Conservation (phyloP, 2,329 filamentous ascomycete species). For the Colletotrichum eremochloae region DNA sequence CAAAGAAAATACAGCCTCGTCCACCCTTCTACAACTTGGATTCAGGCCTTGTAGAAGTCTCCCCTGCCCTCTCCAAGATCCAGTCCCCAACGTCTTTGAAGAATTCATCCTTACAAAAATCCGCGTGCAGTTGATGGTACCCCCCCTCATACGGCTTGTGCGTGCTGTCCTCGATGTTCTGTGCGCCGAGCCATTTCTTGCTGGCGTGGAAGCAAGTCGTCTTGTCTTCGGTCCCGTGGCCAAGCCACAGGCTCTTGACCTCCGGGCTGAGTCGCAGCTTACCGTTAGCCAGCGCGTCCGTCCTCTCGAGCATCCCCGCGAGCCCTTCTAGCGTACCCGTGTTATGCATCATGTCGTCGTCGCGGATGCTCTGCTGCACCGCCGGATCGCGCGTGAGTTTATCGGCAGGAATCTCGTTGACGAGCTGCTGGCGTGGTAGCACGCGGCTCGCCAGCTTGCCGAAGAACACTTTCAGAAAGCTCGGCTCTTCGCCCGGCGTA, state of each 20-base stretch:
- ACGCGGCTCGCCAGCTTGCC: conserved; percentile 78
- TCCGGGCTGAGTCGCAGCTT: conserved; percentile 63
- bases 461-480: conserved; percentile 70
- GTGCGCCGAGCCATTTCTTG: conserved; percentile 72
- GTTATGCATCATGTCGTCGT: conserved; percentile 82
- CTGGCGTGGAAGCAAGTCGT: conserved; percentile 76
- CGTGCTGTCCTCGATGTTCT: conserved; percentile 74
- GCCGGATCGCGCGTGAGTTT: conserved; percentile 77
- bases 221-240: conserved; percentile 82
- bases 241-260: conserved; percentile 77
- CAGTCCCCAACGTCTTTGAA: conserved; percentile 74
- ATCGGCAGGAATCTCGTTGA: conserved; percentile 73
- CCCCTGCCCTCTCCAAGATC: conserved; percentile 64
- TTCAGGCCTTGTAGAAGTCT: conserved; percentile 44
- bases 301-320: conserved; percentile 82
- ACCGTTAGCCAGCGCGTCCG: conserved; percentile 69
- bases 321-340: conserved; percentile 89
- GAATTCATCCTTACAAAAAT: conserved; percentile 67
- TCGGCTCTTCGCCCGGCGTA: conserved; percentile 74
- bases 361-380: conserved; percentile 70
- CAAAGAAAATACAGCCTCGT: neutral
- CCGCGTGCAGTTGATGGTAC: conserved; percentile 81
- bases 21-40: conserved; percentile 55
- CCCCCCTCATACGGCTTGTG: conserved; percentile 82
- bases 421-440: conserved; percentile 76